Conservation (phyloP, 1,284 basidiomycete genomes). For the Trichosporon sp. region DNA sequence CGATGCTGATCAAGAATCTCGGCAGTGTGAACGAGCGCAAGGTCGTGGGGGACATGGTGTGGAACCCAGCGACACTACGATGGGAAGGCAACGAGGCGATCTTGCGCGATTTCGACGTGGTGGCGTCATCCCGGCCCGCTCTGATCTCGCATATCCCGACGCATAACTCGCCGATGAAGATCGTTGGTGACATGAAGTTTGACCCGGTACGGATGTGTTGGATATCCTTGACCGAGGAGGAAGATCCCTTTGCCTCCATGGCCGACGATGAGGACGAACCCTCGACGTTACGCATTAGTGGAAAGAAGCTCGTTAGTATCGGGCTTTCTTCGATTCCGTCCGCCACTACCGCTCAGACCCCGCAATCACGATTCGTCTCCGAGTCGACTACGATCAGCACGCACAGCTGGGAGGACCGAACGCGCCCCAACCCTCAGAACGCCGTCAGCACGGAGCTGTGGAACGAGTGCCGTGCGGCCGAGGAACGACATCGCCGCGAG, state of each 20-base stretch:
- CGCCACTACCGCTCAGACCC: neutral
- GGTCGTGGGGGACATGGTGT: constrained; percentile 91
- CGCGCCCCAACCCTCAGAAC: constrained; percentile 8
- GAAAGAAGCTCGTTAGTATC: constrained; percentile 32
- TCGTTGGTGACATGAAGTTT: constrained; percentile 96
- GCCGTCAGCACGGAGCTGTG: constrained; percentile 54
- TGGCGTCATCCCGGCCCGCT: constrained; percentile 84
- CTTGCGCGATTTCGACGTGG: constrained; percentile 81
- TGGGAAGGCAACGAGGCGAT: constrained; percentile 96
- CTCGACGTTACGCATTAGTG: constrained; percentile 49
- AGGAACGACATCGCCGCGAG: constrained; percentile 71
- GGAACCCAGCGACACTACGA: constrained; percentile 79
- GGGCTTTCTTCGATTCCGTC: constrained; percentile 13
- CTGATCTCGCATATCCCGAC: constrained; percentile 74
- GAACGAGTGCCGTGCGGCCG: constrained; percentile 66
- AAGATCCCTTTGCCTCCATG: constrained; percentile 83
- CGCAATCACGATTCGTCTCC: constrained; percentile 10
- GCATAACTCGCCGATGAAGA: constrained; percentile 50
- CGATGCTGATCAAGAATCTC: constrained; percentile 70
- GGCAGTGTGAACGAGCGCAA: constrained; percentile 67
- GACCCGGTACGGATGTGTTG: constrained; percentile 91
- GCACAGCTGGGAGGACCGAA: constrained; percentile 21
- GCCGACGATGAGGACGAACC: constrained; percentile 76
- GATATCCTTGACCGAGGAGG: constrained; percentile 86
- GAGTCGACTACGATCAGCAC: constrained; percentile 33